These are phyloP conservation scores for Dictyostelium firmibasis DNA, from an alignment of 78 protist genomes.

Conservation along the genomic window DNA sequence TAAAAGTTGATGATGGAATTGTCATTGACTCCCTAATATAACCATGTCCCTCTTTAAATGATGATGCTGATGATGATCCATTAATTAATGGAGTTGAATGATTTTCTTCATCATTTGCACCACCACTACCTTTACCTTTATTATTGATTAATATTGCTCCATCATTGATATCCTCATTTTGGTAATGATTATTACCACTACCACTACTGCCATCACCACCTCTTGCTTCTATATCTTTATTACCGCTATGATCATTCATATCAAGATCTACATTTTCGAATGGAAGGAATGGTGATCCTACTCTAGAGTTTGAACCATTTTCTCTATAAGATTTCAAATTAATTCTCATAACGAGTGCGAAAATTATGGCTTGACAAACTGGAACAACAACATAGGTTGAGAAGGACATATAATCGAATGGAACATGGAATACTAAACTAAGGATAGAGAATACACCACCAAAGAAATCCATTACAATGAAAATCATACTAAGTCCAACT, in stretches of 20 bases:
- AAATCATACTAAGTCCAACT: conserved; percentile 44
- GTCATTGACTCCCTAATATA: not conserved
- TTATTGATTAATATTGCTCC: not conserved
- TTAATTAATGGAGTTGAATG: not conserved
- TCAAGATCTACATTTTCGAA: not conserved
- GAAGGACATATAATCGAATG: conserved; percentile 63
- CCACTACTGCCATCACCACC: not conserved
- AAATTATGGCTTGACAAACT: conserved; percentile 2
- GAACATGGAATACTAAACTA: conserved; percentile 1
- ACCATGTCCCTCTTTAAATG: not conserved
- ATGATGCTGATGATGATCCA: not conserved
- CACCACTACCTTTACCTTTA: not conserved
- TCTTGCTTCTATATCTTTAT: not conserved
- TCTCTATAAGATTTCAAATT: not conserved
- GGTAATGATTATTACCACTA: not conserved
- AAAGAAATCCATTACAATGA: conserved; percentile 25
- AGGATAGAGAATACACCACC: conserved; percentile 55
- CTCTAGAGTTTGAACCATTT: not conserved
- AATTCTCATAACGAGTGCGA: not conserved
- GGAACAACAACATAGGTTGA: conserved; percentile 52
- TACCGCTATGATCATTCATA: not conserved
- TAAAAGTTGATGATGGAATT: not conserved
- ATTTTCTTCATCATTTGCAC: not conserved
- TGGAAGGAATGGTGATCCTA: not conserved
- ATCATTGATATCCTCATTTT: not conserved